Evolutionary conservation across 768 basidiomycete genomes (phyloP).

Genomic region (Neoboletus subvelutipes): DNA sequence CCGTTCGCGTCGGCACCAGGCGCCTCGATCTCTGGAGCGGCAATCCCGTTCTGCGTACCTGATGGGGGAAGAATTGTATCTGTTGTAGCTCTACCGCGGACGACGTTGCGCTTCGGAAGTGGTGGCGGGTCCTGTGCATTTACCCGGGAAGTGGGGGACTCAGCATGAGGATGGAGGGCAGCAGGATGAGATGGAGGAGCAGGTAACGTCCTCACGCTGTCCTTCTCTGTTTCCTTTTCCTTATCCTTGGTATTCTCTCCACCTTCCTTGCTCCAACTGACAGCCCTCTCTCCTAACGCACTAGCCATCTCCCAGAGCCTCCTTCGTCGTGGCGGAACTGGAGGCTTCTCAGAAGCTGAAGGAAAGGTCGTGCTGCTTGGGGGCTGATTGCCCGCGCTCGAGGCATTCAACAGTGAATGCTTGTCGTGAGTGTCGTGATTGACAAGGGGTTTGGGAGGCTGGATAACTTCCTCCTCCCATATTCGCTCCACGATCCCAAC

Average conservation of each 20-base stretch:
- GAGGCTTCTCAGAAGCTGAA: slow-evolving; percentile 45
- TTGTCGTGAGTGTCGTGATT: slow-evolving; percentile 9
- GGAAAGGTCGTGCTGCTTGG: background rate
- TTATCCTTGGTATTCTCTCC: slow-evolving; percentile 26
- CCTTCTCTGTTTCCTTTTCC: slow-evolving; percentile 37
- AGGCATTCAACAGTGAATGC: background rate
- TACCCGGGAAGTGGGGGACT: slow-evolving; percentile 12
- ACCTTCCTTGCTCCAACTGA: slow-evolving; percentile 50
- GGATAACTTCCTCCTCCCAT: slow-evolving; percentile 77
- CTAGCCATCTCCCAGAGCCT: slow-evolving; percentile 71
- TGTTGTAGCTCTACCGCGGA: slow-evolving; percentile 27
- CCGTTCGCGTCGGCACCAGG: slow-evolving; percentile 1
- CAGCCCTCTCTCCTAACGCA: slow-evolving; percentile 57
- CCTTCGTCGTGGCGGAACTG: slow-evolving; percentile 60
- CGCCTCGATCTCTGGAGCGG: slow-evolving; percentile 3
- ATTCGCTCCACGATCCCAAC: slow-evolving; percentile 79
- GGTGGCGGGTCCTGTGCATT: slow-evolving; percentile 40
- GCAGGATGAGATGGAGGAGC: slow-evolving; percentile 29
- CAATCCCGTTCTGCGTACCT: background rate
- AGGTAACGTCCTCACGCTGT: slow-evolving; percentile 14
- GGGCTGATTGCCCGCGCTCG: slow-evolving; percentile 2
- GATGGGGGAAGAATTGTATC: slow-evolving; percentile 4
- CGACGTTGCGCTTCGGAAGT: slow-evolving; percentile 49
- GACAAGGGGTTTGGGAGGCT: slow-evolving; percentile 28
- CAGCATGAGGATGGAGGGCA: slow-evolving; percentile 20